phyloP scores from a whole-genome alignment of 345 rosid genomes.

The Cardiospermum halicacabum region DNA sequence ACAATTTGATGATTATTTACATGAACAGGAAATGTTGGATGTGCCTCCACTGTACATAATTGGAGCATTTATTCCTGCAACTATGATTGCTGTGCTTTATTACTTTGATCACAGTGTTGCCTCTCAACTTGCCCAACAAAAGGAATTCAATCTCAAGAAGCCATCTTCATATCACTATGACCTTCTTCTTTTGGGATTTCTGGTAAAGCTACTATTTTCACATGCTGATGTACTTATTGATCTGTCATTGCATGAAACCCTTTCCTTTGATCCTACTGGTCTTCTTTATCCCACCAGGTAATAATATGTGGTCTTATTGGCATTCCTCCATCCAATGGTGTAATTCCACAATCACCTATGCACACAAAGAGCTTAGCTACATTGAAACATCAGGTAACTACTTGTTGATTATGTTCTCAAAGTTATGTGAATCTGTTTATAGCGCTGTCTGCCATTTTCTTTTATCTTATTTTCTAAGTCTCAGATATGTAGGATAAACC shows the following conservation, averaged over 20 bases:
- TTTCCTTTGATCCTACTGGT: not conserved
- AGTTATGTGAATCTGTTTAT: constrained; percentile 7
- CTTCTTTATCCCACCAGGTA: constrained; percentile 33
- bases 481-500: not conserved
- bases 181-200: constrained; percentile 52
- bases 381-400: constrained; percentile 76
- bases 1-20: constrained; percentile 13
- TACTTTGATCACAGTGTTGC: constrained; percentile 71
- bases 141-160: constrained; percentile 63
- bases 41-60: constrained; percentile 55
- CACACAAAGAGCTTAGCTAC: constrained; percentile 96
- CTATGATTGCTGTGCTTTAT: constrained; percentile 65
- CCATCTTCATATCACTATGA: constrained; percentile 60
- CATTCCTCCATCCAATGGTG: constrained; percentile 96
- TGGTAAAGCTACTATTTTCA: constrained; percentile 29
- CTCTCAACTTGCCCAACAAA: constrained; percentile 59
- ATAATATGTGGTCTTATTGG: constrained; percentile 89
- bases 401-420: constrained; percentile 5
- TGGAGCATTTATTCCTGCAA: constrained; percentile 63
- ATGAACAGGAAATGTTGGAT: constrained; percentile 45
- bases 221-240: not conserved
- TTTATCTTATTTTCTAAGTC: not conserved
- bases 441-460: not conserved
- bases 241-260: not conserved
- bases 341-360: constrained; percentile 98